Conservation (phyloP, 2,329 filamentous ascomycete genomes). For the Penicillium oxalicum region DNA sequence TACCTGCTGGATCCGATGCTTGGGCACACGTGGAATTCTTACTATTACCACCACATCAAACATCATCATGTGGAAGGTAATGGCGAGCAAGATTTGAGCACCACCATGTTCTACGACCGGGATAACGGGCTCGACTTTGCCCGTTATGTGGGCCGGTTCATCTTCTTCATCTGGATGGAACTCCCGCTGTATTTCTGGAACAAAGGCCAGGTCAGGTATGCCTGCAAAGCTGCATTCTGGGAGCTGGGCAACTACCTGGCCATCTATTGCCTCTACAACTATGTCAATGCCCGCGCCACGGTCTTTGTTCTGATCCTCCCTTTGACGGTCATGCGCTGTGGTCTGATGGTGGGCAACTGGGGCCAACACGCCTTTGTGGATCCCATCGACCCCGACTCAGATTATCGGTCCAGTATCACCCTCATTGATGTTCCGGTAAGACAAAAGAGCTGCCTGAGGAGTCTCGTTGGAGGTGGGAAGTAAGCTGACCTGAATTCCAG, state of each 20-base stretch:
- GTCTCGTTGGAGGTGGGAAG: not conserved
- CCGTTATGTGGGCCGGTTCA: conserved; percentile 68
- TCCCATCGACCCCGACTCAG: conserved; percentile 65
- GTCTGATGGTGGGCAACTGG: conserved; percentile 78
- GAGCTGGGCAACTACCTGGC: conserved; percentile 55
- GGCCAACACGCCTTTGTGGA: conserved; percentile 79
- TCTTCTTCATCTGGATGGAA: conserved; percentile 68
- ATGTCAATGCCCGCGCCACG: conserved; percentile 51
- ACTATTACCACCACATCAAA: conserved; percentile 81
- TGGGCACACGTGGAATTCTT: conserved; percentile 80
- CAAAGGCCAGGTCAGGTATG: conserved; percentile 54
- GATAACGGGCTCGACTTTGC: conserved; percentile 62
- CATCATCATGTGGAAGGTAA: conserved; percentile 80
- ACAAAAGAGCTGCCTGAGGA: conserved; percentile 5
- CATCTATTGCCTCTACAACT: conserved; percentile 47
- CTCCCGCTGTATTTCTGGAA: conserved; percentile 66
- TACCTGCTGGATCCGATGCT: conserved; percentile 70
- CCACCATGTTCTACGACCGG: conserved; percentile 69
- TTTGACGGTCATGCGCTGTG: conserved; percentile 59
- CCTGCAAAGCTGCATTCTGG: conserved; percentile 53
- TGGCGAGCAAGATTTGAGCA: conserved; percentile 68
- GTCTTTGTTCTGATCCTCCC: conserved; percentile 63
- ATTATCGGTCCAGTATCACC: conserved; percentile 73
- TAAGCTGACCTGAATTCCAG: conserved; percentile 37
- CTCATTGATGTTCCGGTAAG: conserved; percentile 70